Evolutionary conservation across 73 alveolate species (phyloP).

Genomic region (Paramecium primaurelia): DNA sequence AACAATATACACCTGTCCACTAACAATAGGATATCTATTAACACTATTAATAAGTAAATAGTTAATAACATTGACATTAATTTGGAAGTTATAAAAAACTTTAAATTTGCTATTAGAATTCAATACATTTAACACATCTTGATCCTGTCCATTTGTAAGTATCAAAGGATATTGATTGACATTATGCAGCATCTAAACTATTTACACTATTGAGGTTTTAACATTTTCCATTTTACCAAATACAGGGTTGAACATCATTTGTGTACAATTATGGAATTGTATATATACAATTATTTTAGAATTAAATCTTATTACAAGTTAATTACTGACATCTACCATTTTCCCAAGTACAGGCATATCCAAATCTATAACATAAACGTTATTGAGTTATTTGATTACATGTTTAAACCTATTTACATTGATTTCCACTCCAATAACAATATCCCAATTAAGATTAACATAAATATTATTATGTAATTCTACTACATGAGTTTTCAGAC

Average conservation of each 20-base stretch:
- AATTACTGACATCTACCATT: not conserved
- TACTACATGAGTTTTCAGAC: not conserved
- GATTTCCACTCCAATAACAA: not conserved
- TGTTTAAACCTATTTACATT: not conserved
- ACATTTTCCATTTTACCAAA: not conserved
- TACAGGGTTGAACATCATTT: not conserved
- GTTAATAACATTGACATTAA: not conserved
- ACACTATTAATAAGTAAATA: not conserved
- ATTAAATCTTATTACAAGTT: not conserved
- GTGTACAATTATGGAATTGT: not conserved
- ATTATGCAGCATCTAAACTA: not conserved
- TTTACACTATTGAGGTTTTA: too few relatives aligned
- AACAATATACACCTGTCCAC: not conserved
- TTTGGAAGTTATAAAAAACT: not conserved
- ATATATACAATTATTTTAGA: not conserved
- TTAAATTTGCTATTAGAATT: too few relatives aligned
- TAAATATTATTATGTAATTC: too few relatives aligned
- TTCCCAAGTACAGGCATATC: not conserved
- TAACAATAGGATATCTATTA: not conserved
- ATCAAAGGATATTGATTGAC: not conserved
- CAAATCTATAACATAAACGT: not conserved
- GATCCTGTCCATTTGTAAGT: not conserved
- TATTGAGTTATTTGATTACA: not conserved
- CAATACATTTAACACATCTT: not conserved
- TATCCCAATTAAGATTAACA: not conserved